Base-by-base conservation (phyloP, 805 yeast genomes). In the Nakazawaea laoshanensis region DNA sequence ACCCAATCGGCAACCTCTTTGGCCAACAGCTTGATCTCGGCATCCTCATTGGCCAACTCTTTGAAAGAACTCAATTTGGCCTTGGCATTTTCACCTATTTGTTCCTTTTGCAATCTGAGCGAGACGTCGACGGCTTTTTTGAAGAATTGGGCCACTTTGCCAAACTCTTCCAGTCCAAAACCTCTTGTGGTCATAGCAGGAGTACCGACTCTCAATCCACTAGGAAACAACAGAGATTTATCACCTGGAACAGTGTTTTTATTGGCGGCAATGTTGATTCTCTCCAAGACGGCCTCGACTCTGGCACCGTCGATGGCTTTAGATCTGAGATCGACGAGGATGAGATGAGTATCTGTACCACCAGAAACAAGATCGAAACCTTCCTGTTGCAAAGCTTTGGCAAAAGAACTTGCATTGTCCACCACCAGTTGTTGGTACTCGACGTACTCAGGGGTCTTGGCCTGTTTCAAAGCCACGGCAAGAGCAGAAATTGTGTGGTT, bases 161-260 rank as follows among this genome's bases (percentile, higher is more conserved):
- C 76, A 53, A 89, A 89, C 49, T 89, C 97, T 36, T 63, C 70
- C 41, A 68, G 71, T 33, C 74, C 74, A 52, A 89, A 80, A 29
- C 98, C 98, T 67, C 98, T 85, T 39, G 96, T 85, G 43, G 96
- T 76, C 97, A 89, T 89, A 37, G 96, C 96, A 45, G 98, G 98
- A 32, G 98, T 83, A 53, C 98, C 98, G 42, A 89, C 81, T 67
- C 98, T 83, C 44, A 89, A 76, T 58, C 98, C 98, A 49, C 94
- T 89, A 56, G 98, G 97, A 43, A 87, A 89, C 43, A 89, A 71
- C 34, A 97, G 97, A 28, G 94, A 82, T 63, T 82, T 85, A 65
- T 89, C 98, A 55, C 96, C 96, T 42, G 98, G 97, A 44, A 89
- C 86, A 29, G 98, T 80, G 75, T 92, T 92, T 67, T 92, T 92